Base-by-base conservation (phyloP, 352 stramenopile genomes). In the Plasmopara halstedii region DNA sequence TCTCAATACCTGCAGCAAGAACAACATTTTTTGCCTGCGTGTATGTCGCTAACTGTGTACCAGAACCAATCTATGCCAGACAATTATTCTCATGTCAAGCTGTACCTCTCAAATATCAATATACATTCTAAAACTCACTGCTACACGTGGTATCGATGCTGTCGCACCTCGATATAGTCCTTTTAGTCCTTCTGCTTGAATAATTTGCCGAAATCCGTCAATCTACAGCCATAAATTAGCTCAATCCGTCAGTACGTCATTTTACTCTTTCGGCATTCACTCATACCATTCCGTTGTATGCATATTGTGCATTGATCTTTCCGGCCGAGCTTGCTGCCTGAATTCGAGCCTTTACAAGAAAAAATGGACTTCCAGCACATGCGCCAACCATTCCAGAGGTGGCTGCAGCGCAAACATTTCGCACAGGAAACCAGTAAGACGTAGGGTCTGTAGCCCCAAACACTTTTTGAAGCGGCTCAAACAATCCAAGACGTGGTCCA, bases 11-110 rank as follows among this genome's bases (percentile, higher is more conserved):
- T 0, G 78, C 64, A 6, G 77, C 72, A 64, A 88, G 69, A 26
- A 94, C 79, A 4, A 94, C 43, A n/a, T 69, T 70, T 61, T 94
- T 94, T 2, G 73, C 73, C 51, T 89, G 82, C 22, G 79, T 84
- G 48, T 94, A 94, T 13, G 82, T 89, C 15, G 79, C 78, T 34
- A 94, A 50, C 38, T 94, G 82, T n/a, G 77, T 82, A 6, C 70
- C 79, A 10, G 82, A 93, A 0, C 82, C 82, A 60, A 93, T 81
- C 81, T 92, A 58, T 46, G 53, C 3, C 20, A 43, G 27, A 36
- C 27, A 46, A 46, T 31, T 29, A 31, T 14, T 47, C 7, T 11
- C 25, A 22, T 1, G 33, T 50, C 37, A 48, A n/a, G n/a, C n/a
- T n/a, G 31, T 45, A 47, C 29, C 17, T 9, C 11, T 14, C 43